These are phyloP conservation scores for Laburnicola sp. DNA, from an alignment of 2,329 filamentous ascomycete genomes.

Conservation along the genomic window DNA sequence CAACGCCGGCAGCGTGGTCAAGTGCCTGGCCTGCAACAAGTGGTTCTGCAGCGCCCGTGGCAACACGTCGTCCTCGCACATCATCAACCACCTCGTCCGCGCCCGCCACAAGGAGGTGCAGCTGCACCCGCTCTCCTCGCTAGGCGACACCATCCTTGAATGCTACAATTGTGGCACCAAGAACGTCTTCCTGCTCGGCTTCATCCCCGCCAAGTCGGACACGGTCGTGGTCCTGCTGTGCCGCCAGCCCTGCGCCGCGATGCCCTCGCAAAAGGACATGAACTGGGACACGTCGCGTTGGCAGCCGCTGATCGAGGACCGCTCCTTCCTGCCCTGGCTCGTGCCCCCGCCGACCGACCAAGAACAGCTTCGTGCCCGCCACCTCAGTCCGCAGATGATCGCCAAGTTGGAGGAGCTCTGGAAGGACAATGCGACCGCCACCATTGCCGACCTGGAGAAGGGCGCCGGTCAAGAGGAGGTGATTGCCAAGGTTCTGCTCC, in stretches of 20 bases:
- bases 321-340: constrained; percentile 92
- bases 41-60: constrained; percentile 99
- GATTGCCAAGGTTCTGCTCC: constrained; percentile 85
- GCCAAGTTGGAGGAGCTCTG: constrained; percentile 96
- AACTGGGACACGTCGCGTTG: constrained; percentile 98
- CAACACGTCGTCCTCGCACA: constrained; percentile 95
- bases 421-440: constrained; percentile 91
- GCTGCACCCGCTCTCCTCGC: constrained; percentile 86
- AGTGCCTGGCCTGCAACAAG: constrained; percentile 92
- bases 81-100: constrained; percentile 96
- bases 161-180: constrained; percentile 99
- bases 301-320: constrained; percentile 96
- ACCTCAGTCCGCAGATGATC: constrained; percentile 91
- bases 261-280: constrained; percentile 97
- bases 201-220: constrained; percentile 98
- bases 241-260: constrained; percentile 92
- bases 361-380: constrained; percentile 91
- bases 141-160: constrained; percentile 94
- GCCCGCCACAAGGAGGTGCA: constrained; percentile 99
- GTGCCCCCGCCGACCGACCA: constrained; percentile 87
- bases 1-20: constrained; percentile 91
- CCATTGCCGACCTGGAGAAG: constrained; percentile 88
- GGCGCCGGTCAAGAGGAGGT: constrained; percentile 91
- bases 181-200: constrained; percentile 95
- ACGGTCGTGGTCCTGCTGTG: constrained; percentile 96